Percentiles rank a stretch among this genome's conserved stretches.
Conservation (phyloP, 148 eudicot genomes). For the Amaranthus cruentus region DNA sequence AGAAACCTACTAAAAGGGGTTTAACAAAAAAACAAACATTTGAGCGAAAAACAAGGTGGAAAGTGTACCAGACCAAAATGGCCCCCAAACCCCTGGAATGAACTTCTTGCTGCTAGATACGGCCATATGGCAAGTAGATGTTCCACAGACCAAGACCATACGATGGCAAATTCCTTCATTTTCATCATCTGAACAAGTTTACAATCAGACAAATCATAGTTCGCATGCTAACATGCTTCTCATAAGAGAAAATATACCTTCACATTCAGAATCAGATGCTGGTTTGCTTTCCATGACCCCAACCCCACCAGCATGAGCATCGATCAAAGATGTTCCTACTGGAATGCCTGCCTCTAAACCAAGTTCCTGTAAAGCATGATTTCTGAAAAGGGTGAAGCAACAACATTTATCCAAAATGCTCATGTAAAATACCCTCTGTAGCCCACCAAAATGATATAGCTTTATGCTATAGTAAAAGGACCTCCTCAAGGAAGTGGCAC, state of each 20-base stretch:
- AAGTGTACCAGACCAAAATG: conserved; percentile 90
- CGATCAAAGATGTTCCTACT: conserved; percentile 91
- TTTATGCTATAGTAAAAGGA: conserved; percentile 21
- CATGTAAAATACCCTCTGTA: conserved; percentile 14
- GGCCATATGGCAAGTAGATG: conserved; percentile 99
- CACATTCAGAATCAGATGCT: conserved; percentile 34
- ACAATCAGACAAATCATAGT: conserved; percentile 14
- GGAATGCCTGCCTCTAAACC: conserved; percentile 80
- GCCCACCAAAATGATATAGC: conserved; percentile 17
- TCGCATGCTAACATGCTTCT: not conserved
- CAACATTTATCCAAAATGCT: not conserved
- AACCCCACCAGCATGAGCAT: conserved; percentile 99
- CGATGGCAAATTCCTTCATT: conserved; percentile 77
- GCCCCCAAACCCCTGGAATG: conserved; percentile 99
- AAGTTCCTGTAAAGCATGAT: conserved; percentile 55
- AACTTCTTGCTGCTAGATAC: conserved; percentile 74
- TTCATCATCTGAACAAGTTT: conserved; percentile 47
- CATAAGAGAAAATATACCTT: conserved; percentile 30
- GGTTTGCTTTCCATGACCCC: conserved; percentile 95
- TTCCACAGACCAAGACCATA: conserved; percentile 98
- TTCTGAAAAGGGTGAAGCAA: conserved; percentile 11
- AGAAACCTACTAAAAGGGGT: not conserved
- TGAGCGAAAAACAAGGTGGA: not conserved
- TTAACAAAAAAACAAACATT: conserved; percentile 11
- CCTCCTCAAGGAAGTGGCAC: conserved; percentile 35